phyloP scores from a whole-genome alignment of 129 eudicot genomes.

The Solidago caesia region DNA sequence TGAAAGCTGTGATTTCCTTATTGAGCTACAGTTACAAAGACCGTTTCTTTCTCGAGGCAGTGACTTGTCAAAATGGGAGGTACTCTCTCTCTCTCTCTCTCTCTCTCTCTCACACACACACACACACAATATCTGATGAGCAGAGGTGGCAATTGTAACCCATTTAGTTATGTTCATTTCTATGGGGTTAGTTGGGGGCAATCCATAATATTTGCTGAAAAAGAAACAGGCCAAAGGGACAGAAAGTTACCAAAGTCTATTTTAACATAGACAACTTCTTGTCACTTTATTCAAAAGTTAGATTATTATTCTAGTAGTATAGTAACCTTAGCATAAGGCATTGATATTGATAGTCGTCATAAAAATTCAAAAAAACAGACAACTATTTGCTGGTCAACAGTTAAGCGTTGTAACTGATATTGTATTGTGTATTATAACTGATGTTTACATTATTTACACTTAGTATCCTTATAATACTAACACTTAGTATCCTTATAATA shows the following conservation, averaged over 20 bases:
- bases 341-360: background rate
- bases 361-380: background rate
- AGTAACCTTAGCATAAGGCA: background rate
- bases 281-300: background rate
- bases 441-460: too few species aligned
- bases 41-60: constrained; percentile 76
- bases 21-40: constrained; percentile 86
- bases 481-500: too few species aligned
- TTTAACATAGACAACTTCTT: background rate
- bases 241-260: background rate
- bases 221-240: background rate
- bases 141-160: background rate
- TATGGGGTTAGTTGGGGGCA: background rate
- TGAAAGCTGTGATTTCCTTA: constrained; percentile 73
- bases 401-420: background rate
- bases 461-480: too few species aligned
- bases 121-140: background rate
- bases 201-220: background rate
- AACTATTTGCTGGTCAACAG: background rate
- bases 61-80: constrained; percentile 94
- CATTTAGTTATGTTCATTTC: background rate
- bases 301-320: background rate
- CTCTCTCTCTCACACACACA: constrained; percentile 13
- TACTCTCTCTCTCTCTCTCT: constrained; percentile 27
- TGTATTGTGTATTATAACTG: too few species aligned